phyloP scores from a whole-genome alignment of 345 rosid species.

The Linum trigynum region DNA sequence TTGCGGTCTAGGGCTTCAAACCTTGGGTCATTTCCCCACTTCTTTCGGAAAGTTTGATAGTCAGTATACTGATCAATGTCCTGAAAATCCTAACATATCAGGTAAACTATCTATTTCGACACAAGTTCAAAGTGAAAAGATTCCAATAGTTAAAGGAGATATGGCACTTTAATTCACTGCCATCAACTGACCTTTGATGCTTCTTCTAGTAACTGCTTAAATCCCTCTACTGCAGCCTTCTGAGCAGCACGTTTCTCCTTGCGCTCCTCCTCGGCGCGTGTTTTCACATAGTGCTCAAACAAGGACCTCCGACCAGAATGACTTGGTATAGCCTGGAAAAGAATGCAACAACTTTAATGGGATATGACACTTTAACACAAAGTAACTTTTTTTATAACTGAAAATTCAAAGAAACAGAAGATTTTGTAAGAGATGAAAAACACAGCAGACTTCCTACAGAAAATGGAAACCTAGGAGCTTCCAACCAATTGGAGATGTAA shows the following conservation, averaged over 20 bases:
- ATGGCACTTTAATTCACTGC: slow-evolving; percentile 1
- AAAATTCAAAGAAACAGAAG: not conserved
- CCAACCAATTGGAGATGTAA: too few species aligned
- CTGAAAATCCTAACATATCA: slow-evolving; percentile 31
- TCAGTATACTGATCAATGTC: slow-evolving; percentile 70
- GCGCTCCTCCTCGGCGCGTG: slow-evolving; percentile 97
- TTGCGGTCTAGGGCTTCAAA: slow-evolving; percentile 79
- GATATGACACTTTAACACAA: not conserved
- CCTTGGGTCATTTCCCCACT: slow-evolving; percentile 81
- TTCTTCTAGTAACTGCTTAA: slow-evolving; percentile 78
- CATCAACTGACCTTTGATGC: slow-evolving; percentile 44
- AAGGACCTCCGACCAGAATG: slow-evolving; percentile 90
- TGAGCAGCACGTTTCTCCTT: slow-evolving; percentile 97
- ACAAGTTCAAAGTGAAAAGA: slow-evolving; percentile 10
- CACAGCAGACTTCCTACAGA: slow-evolving; percentile 5
- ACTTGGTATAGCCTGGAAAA: slow-evolving; percentile 79
- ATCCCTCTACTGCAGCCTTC: slow-evolving; percentile 87
- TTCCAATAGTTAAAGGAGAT: slow-evolving; percentile 9
- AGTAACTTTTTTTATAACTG: not conserved
- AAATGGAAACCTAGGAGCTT: not conserved
- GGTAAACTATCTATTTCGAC: slow-evolving; percentile 16
- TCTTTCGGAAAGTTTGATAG: slow-evolving; percentile 70
- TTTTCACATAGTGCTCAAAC: slow-evolving; percentile 90
- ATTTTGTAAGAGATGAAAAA: not conserved
- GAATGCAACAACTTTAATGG: slow-evolving; percentile 4